Evolutionary conservation across 2,329 filamentous ascomycete species (phyloP), one percentile per base, ranked within the genome.

Genomic region (Xylaria polymorpha): DNA sequence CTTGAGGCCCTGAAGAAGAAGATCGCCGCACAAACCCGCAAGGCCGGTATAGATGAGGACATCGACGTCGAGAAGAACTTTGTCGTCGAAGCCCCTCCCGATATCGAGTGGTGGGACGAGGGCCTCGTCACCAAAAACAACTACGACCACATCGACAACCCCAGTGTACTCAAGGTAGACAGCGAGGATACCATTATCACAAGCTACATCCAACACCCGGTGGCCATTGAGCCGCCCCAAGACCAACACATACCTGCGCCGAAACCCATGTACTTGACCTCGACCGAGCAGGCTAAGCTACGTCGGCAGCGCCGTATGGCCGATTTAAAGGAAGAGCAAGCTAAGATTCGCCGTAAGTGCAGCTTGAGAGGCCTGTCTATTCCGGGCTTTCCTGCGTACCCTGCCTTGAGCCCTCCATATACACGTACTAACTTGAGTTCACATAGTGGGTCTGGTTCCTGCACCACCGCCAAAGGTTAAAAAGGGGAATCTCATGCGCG

Each of bases 41-140:
- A 94, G 79, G 94, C 92, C n/a, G 94, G 94, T 56, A 93, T 98
- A 71, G 95, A 98, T 76, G 95, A 98, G 79, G 95, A 95, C 73
- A 82, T 93, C 37, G 91, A 97, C 70, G 90, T 92, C 58, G 95
- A 99, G 80, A 97, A 95, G 80, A 92, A 94, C 39, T 98, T 95
- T 78, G 82, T 96, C 4, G 89, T 98, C 6, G 91, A 95, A 71
- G 86, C 87, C 39, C 96, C 96, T 10, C 96, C 96, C 4, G 91
- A 91, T 8, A 87, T 98, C 50, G 96, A 99, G 80, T 99, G 96
- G 96, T 98, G 95, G 93, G 96, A 99, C 75, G 94, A 98, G 82
- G 93, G 91, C 2, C 83, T 98, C 20, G 86, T 97, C 18, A 87
- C 92, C 61, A 93, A 91, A 50, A 87, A 87, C 50, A 91, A 87